Evolutionary conservation across 2,329 filamentous ascomycete species (phyloP).

Genomic region (Setomelanomma holmii): DNA sequence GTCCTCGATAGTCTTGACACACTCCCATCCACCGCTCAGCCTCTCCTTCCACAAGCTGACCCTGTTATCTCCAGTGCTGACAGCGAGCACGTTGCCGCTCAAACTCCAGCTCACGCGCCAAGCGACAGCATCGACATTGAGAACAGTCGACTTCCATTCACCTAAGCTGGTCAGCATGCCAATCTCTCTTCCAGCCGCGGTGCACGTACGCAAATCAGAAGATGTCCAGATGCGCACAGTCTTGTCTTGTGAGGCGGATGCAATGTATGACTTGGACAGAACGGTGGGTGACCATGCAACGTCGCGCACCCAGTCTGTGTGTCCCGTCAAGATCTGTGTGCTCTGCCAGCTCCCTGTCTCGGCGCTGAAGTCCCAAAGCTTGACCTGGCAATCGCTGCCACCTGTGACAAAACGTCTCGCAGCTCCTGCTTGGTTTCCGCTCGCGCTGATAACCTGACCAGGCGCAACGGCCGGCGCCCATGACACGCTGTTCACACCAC

Average conservation of each 20-base stretch:
- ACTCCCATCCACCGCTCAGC: constrained; percentile 94
- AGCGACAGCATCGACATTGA: constrained; percentile 86
- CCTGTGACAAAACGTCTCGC: constrained; percentile 91
- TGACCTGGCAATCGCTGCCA: constrained; percentile 90
- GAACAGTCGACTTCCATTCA: constrained; percentile 83
- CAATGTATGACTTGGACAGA: constrained; percentile 95
- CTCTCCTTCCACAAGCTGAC: constrained; percentile 99
- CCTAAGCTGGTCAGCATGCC: constrained; percentile 58
- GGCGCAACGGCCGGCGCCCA: constrained; percentile 90
- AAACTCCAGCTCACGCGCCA: constrained; percentile 99
- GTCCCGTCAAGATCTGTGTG: constrained; percentile 70
- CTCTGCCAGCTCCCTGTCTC: constrained; percentile 62
- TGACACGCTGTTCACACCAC: constrained; percentile 93
- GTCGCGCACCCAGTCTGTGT: constrained; percentile 96
- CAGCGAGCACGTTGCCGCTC: constrained; percentile 93
- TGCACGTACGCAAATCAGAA: constrained; percentile 45
- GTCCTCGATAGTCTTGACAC: constrained; percentile 95
- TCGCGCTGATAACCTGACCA: constrained; percentile 80
- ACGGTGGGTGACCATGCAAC: constrained; percentile 97
- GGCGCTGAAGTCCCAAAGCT: constrained; percentile 82
- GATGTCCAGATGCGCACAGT: constrained; percentile 95
- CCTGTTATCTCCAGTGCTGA: constrained; percentile 94
- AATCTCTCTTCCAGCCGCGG: neutral
- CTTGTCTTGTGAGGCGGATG: constrained; percentile 93
- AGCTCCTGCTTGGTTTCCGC: constrained; percentile 60